phyloP scores from a whole-genome alignment of 2,329 filamentous ascomycete species.

The Cryphonectria nitschkei region DNA sequence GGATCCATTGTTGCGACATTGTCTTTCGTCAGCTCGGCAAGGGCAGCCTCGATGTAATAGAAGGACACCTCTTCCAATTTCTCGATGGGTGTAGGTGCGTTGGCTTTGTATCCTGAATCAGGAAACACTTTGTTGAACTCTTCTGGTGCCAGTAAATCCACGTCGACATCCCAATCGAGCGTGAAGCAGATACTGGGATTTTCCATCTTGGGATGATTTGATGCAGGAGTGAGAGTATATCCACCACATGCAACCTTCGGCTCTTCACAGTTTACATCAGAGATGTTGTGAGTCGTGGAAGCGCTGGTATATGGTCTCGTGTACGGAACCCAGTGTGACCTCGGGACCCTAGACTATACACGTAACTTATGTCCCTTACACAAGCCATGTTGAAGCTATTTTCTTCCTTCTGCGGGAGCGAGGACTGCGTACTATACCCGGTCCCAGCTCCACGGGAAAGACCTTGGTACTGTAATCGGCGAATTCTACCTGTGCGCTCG shows the following conservation, averaged over 20 bases:
- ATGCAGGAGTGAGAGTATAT: not conserved
- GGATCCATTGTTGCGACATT: not conserved
- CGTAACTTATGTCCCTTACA: not conserved
- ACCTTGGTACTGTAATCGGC: not conserved
- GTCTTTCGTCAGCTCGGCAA: not conserved
- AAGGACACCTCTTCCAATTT: not conserved
- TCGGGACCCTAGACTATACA: not conserved
- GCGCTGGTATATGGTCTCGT: no score
- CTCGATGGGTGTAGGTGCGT: not conserved
- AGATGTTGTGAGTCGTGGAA: not conserved
- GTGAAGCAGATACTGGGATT: not conserved
- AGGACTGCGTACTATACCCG: not conserved
- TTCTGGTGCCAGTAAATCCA: not conserved
- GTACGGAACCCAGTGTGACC: not conserved
- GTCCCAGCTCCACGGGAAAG: not conserved
- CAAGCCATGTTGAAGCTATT: not conserved
- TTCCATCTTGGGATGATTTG: not conserved
- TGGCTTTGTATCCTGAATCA: not conserved
- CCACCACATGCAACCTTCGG: not conserved
- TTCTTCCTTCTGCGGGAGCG: not conserved
- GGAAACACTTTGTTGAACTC: not conserved
- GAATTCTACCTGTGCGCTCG: not conserved
- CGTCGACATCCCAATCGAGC: not conserved
- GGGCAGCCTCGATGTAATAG: not conserved
- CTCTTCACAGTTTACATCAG: not conserved